Percentiles rank a stretch among this genome's conserved stretches.
Evolutionary conservation across 352 stramenopile species (phyloP).

Genomic region (Plasmopara viticola): DNA sequence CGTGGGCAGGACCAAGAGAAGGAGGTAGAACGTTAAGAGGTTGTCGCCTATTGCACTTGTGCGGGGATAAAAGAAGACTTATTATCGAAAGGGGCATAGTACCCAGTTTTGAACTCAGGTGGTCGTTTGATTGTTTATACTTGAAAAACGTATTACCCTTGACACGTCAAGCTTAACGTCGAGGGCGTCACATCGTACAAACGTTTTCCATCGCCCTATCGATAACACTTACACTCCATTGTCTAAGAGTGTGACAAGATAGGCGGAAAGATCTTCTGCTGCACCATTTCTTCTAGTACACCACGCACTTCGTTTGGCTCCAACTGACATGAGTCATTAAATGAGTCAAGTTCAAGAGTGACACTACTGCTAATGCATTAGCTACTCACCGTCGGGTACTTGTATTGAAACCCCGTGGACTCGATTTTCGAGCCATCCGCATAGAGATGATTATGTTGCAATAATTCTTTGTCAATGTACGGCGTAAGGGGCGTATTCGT

Average conservation of each 20-base stretch:
- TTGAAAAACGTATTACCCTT: constrained; percentile 15
- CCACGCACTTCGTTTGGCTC: constrained; percentile 46
- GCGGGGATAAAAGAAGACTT: constrained; percentile 4
- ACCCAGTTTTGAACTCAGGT: constrained; percentile 18
- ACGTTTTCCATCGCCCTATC: constrained; percentile 9
- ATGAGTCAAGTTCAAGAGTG: constrained; percentile 5
- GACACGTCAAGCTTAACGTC: constrained; percentile 17
- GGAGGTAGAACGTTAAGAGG: constrained; percentile 11
- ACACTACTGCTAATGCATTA: constrained; percentile 3
- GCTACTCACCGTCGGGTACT: constrained; percentile 51
- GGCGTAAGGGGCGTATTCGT: constrained; percentile 79
- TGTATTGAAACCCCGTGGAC: constrained; percentile 66
- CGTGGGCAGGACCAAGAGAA: constrained; percentile 6
- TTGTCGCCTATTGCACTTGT: constrained; percentile 18
- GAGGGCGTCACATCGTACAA: constrained; percentile 10
- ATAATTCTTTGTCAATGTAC: constrained; percentile 85
- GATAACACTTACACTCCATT: constrained; percentile 1
- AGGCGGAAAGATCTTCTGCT: constrained; percentile 75
- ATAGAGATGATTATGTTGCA: constrained; percentile 82
- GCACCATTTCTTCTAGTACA: constrained; percentile 67
- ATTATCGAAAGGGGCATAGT: not conserved
- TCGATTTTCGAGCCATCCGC: constrained; percentile 74
- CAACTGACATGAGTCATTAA: constrained; percentile 34
- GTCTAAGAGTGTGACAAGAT: constrained; percentile 31
- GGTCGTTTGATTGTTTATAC: constrained; percentile 19